Evolutionary conservation across 1,284 basidiomycete genomes (phyloP), one percentile per base, ranked within the genome.

Genomic region (Marasmius fiardii): DNA sequence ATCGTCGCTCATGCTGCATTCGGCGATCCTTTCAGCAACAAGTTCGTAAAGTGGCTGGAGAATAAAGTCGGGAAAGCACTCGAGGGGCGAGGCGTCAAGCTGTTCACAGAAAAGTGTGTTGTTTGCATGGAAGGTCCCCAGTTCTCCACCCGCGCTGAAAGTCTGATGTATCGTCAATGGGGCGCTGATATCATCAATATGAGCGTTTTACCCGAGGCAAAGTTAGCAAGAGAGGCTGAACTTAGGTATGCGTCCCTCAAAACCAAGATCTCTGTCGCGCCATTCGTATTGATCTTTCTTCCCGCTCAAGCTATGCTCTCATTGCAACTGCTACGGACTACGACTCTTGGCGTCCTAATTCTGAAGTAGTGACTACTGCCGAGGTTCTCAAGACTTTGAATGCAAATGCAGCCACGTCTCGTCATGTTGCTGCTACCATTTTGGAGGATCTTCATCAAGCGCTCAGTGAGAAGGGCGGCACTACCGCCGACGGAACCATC

Each of bases 101-200:
- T 96, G 53, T 92, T 95, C 70, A 85, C 81, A 18, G 86, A 82
- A 45, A 95, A 92, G 77, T 90, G 86, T 10, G 86, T 97, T 54
- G 88, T 99, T 43, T 96, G 93, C 70, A 99, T 99, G 95, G 96
- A 99, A 68, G 96, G 96, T 3, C 94, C 93, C 24, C 90, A 93
- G 74, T 96, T 92, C 73, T 92, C 92, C 53, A 99, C 96, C 4
- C 80, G 96, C 35, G 97, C 96, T 20, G 96, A 99, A 80, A 94
- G 91, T 65, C 67, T 85, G 64, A 96, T 98, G 94, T 98, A 98
- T 73, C 81, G 95, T 39, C 78, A 82, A 54, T 95, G 91, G 88
- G 95, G 95, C 12, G 96, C 88, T 5, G 95, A 97, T 71, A 78
- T 97, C 65, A 96, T 97, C 76, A 95, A 95, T 72, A 95, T 98